Evolutionary conservation across 495 filamentous ascomycete species (phyloP).

Genomic region (Evernia prunastri): DNA sequence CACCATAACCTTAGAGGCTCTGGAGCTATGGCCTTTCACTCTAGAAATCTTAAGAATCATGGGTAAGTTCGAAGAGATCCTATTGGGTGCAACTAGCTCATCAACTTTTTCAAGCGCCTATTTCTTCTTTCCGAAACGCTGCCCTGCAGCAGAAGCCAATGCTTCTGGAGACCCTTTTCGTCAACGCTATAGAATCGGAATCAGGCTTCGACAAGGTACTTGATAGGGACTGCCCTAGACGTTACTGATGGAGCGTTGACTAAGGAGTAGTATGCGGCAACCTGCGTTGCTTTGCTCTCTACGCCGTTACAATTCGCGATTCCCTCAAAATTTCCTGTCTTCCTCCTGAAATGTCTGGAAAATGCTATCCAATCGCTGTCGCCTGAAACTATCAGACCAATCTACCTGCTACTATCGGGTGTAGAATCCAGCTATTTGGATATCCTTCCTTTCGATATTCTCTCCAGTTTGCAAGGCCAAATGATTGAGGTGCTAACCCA

Average conservation of each 20-base stretch:
- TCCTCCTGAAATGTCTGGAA: slow-evolving; percentile 36
- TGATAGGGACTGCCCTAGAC: neutral
- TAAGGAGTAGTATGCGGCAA: slow-evolving; percentile 31
- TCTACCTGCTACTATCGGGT: slow-evolving; percentile 38
- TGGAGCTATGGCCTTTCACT: slow-evolving; percentile 38
- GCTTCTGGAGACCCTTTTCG: slow-evolving; percentile 39
- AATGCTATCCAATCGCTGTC: slow-evolving; percentile 34
- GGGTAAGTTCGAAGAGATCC: slow-evolving; percentile 28
- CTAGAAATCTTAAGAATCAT: slow-evolving; percentile 37
- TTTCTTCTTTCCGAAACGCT: slow-evolving; percentile 35
- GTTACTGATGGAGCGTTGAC: neutral
- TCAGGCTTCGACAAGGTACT: slow-evolving; percentile 33
- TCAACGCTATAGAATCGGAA: slow-evolving; percentile 30
- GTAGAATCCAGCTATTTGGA: slow-evolving; percentile 31
- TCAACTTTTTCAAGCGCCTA: slow-evolving; percentile 27
- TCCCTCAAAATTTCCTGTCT: slow-evolving; percentile 39
- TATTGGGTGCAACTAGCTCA: neutral
- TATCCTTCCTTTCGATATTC: slow-evolving; percentile 36
- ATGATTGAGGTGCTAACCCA: slow-evolving; percentile 42
- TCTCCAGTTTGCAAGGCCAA: slow-evolving; percentile 41
- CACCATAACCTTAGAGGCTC: slow-evolving; percentile 39
- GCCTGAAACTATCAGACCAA: slow-evolving; percentile 38
- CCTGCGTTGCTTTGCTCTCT: slow-evolving; percentile 41
- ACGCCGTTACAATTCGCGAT: slow-evolving; percentile 33
- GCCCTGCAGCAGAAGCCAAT: slow-evolving; percentile 38